These are phyloP conservation scores for Phylloporus scabripes DNA, from an alignment of 768 basidiomycete species.

Conservation along the genomic window DNA sequence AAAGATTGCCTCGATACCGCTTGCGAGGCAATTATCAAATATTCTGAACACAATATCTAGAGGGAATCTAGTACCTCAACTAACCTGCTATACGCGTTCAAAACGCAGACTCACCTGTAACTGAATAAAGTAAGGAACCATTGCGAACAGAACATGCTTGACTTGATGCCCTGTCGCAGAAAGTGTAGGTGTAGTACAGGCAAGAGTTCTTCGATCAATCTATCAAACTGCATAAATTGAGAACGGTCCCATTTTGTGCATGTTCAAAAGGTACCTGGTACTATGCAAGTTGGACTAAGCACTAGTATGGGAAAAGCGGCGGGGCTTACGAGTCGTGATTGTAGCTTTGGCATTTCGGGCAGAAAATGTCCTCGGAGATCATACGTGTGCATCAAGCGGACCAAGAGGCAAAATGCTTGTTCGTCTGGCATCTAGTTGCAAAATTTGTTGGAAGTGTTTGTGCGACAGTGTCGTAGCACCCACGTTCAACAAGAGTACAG, in stretches of 20 bases:
- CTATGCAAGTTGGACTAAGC: slow-evolving; percentile 28
- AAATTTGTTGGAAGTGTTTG: background rate
- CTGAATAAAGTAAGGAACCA: slow-evolving; percentile 99
- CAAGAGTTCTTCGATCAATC: slow-evolving; percentile 85
- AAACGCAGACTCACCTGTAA: slow-evolving; percentile 57
- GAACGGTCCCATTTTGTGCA: slow-evolving; percentile 5
- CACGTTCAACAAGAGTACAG: slow-evolving; percentile 88
- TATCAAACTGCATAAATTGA: slow-evolving; percentile 68
- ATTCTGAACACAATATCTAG: slow-evolving; percentile 92
- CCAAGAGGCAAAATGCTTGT: slow-evolving; percentile 94
- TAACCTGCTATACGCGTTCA: background rate
- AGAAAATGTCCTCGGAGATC: slow-evolving; percentile 94
- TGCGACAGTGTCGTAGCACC: slow-evolving; percentile 18
- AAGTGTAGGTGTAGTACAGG: slow-evolving; percentile 94
- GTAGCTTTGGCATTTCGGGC: slow-evolving; percentile 98
- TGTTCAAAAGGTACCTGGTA: slow-evolving; percentile 48
- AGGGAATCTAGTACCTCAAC: slow-evolving; percentile 62
- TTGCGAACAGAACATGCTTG: slow-evolving; percentile 97
- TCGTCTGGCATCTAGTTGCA: slow-evolving; percentile 91
- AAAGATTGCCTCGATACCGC: slow-evolving; percentile 95
- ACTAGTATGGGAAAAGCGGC: background rate
- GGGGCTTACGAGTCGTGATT: slow-evolving; percentile 72
- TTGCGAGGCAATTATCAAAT: slow-evolving; percentile 94
- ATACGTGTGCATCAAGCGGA: slow-evolving; percentile 94
- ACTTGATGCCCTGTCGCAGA: slow-evolving; percentile 89